Percentiles rank a stretch among this genome's conserved stretches.
phyloP scores from a whole-genome alignment of 352 stramenopile genomes.

The Globisporangium splendens region DNA sequence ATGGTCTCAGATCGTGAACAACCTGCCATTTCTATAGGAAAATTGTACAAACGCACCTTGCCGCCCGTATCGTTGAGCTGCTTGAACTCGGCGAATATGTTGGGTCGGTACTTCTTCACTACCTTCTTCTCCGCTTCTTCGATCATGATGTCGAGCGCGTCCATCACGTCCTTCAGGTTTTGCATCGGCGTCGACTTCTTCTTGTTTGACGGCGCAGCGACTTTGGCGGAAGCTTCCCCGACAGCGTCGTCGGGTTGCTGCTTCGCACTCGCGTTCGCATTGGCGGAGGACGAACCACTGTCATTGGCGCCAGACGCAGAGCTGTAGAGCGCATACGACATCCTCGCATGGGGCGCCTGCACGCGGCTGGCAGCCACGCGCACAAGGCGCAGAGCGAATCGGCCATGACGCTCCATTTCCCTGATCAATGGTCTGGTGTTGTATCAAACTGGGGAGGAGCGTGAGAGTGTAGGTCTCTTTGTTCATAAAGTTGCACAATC shows the following conservation, averaged over 20 bases:
- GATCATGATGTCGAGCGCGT: constrained; percentile 79
- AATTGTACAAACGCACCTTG: constrained; percentile 30
- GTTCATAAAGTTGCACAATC: no score
- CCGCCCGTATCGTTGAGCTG: constrained; percentile 85
- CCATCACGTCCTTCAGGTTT: constrained; percentile 70
- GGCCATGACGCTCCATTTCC: background rate
- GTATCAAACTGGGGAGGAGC: no score
- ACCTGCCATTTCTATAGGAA: background rate
- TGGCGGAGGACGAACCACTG: background rate
- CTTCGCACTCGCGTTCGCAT: background rate
- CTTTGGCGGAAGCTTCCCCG: background rate
- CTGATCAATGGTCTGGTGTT: no score
- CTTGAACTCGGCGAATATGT: constrained; percentile 89
- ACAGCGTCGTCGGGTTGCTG: background rate
- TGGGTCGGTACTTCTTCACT: constrained; percentile 83
- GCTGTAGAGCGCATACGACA: background rate
- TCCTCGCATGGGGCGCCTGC: background rate
- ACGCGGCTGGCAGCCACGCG: background rate
- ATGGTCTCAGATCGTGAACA: no score
- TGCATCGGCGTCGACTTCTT: constrained; percentile 56
- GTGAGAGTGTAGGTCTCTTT: no score
- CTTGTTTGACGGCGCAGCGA: constrained; percentile 1
- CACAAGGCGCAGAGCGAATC: background rate
- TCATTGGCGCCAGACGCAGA: background rate
- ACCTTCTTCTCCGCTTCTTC: constrained; percentile 82